A percentile compares a stretch with the other conserved stretches of the same genome.
Conservation (phyloP, 2,329 filamentous ascomycete species). For the Diaporthe ampelina region DNA sequence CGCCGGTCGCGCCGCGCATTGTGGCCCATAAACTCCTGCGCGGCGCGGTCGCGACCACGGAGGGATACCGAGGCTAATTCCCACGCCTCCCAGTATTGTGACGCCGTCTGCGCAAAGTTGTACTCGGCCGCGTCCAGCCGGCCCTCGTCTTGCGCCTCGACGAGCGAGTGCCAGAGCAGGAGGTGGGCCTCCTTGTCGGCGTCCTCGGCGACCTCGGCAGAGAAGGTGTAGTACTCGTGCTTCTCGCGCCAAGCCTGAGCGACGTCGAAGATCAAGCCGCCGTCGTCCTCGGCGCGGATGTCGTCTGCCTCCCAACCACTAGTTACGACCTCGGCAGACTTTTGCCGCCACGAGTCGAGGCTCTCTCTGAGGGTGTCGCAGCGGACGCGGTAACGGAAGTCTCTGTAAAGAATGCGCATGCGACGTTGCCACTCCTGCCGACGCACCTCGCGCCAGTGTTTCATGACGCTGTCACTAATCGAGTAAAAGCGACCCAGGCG, state of each 20-base stretch:
- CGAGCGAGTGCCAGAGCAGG: conserved; percentile 44
- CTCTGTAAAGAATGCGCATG: conserved; percentile 44
- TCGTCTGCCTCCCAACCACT: conserved; percentile 45
- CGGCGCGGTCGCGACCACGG: conserved; percentile 44
- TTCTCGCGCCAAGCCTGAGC: conserved; percentile 44
- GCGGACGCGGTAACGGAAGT: conserved; percentile 47
- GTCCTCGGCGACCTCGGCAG: conserved; percentile 46
- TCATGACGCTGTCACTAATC: conserved; percentile 33
- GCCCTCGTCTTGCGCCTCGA: conserved; percentile 44
- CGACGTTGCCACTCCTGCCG: conserved; percentile 44
- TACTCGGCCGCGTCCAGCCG: conserved; percentile 47
- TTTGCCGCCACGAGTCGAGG: conserved; percentile 46
- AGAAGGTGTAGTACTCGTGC: conserved; percentile 41
- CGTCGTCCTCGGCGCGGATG: conserved; percentile 45
- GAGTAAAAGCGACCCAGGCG: conserved; percentile 32
- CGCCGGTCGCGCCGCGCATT: conserved; percentile 44
- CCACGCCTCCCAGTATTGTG: conserved; percentile 45
- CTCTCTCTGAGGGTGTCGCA: conserved; percentile 44
- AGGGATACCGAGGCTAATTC: conserved; percentile 47
- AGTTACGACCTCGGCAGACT: conserved; percentile 43
- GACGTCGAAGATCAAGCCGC: conserved; percentile 45
- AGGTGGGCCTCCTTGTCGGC: conserved; percentile 47
- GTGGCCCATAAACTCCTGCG: conserved; percentile 44
- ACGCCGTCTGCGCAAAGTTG: conserved; percentile 45
- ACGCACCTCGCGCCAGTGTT: conserved; percentile 38